phyloP scores from a whole-genome alignment of 2,329 filamentous ascomycete species.

The Aspergillus floridensis region DNA sequence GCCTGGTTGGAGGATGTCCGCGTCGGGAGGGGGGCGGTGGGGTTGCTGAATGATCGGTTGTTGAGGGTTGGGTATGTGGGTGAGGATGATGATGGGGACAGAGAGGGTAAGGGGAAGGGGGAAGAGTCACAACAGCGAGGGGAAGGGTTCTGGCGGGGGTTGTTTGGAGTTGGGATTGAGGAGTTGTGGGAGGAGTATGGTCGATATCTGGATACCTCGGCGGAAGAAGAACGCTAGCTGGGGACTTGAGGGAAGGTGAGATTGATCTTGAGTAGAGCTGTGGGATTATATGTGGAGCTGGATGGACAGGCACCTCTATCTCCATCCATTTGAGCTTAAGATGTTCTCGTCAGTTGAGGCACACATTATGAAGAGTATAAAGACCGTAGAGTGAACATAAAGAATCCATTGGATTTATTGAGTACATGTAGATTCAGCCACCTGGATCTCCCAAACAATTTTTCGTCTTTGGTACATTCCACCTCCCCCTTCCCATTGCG shows the following conservation, averaged over 20 bases:
- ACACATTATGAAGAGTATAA: not conserved
- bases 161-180: conserved; percentile 65
- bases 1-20: conserved; percentile 77
- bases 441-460: not conserved
- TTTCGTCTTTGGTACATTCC: not conserved
- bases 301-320: too few species aligned
- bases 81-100: conserved; percentile 20
- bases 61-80: conserved; percentile 36
- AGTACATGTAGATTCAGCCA: not conserved
- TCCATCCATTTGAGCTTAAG: too few species aligned
- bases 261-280: not conserved
- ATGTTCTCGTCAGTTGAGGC: not conserved
- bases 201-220: conserved; percentile 43
- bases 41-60: conserved; percentile 44
- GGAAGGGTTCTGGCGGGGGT: conserved; percentile 35
- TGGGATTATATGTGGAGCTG: too few species aligned
- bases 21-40: conserved; percentile 66
- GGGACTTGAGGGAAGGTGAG: conserved; percentile 17
- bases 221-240: conserved; percentile 7
- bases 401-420: not conserved
- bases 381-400: conserved; percentile 19
- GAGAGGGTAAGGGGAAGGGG: conserved; percentile 5
- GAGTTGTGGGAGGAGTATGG: conserved; percentile 75
- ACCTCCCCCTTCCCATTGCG: not conserved
- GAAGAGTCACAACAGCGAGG: not conserved